Evolutionary conservation across 208 protist species (phyloP).

Genomic region (Leishmania martiniquensis): DNA sequence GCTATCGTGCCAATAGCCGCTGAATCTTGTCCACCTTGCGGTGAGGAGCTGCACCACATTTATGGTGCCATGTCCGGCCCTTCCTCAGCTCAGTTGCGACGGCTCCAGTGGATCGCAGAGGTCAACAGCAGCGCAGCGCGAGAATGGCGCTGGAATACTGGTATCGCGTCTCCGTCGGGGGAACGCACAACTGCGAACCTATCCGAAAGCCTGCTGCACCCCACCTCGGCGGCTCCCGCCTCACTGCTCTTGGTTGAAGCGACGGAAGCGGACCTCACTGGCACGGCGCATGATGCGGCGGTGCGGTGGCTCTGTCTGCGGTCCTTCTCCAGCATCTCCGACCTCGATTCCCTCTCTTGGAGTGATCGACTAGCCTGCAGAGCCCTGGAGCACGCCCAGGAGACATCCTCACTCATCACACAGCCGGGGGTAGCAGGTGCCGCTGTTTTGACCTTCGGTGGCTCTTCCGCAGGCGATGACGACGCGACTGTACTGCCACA

Average conservation of each 20-base stretch:
- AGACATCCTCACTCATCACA: not conserved
- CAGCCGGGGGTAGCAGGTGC: too few relatives aligned
- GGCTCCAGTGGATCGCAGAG: conserved; percentile 17
- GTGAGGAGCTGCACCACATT: conserved; percentile 10
- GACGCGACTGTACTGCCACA: not conserved
- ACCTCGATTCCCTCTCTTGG: not conserved
- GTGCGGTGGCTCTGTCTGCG: not conserved
- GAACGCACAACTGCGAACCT: not conserved
- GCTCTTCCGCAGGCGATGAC: not conserved
- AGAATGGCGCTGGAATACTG: conserved; percentile 18
- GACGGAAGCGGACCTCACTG: conserved; percentile 5
- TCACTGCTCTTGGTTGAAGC: conserved; percentile 3
- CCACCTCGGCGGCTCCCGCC: not conserved
- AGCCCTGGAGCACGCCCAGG: not conserved
- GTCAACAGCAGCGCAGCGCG: conserved; percentile 17
- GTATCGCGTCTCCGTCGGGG: not conserved
- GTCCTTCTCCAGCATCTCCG: not conserved
- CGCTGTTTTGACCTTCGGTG: not conserved
- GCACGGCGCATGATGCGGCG: not conserved
- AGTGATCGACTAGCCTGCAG: not conserved
- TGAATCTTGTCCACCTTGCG: not conserved
- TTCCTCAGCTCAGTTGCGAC: not conserved
- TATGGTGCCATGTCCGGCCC: not conserved
- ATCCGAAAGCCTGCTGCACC: not conserved
- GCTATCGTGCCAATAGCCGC: not conserved